Evolutionary conservation across 306 rosid genomes (phyloP).

Genomic region (Astragalus membranaceus): DNA sequence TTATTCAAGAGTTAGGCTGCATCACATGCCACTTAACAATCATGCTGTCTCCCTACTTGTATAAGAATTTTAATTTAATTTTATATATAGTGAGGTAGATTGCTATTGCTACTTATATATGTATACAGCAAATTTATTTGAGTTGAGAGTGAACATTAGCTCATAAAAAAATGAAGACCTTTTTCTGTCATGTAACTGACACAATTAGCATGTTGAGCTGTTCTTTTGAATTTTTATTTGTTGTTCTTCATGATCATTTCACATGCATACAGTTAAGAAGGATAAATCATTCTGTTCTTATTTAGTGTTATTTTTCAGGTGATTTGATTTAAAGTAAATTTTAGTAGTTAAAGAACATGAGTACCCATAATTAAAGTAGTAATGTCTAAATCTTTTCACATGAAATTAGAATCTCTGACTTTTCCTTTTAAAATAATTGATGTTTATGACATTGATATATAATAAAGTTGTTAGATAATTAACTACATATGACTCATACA

Average conservation of each 20-base stretch:
- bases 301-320: background rate
- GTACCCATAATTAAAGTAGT: background rate
- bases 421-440: too few species aligned
- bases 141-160: background rate
- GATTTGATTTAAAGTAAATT: background rate
- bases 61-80: background rate
- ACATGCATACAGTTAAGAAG: background rate
- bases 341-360: background rate
- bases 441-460: background rate
- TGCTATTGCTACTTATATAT: background rate
- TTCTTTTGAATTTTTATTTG: background rate
- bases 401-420: too few species aligned
- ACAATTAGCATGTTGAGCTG: background rate
- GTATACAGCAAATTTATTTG: background rate
- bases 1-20: constrained; percentile 14
- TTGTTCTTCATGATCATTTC: background rate
- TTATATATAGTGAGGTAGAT: background rate
- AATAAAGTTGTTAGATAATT: background rate
- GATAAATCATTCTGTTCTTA: background rate
- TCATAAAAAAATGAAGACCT: background rate
- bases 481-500: too few species aligned
- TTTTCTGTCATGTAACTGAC: background rate
- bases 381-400: background rate
- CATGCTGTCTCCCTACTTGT: constrained; percentile 11
- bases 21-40: constrained; percentile 19